Evolutionary conservation across 176 grass and related monocot genomes (phyloP), one percentile per base, ranked within the genome.

Genomic region (Oryza australiensis): DNA sequence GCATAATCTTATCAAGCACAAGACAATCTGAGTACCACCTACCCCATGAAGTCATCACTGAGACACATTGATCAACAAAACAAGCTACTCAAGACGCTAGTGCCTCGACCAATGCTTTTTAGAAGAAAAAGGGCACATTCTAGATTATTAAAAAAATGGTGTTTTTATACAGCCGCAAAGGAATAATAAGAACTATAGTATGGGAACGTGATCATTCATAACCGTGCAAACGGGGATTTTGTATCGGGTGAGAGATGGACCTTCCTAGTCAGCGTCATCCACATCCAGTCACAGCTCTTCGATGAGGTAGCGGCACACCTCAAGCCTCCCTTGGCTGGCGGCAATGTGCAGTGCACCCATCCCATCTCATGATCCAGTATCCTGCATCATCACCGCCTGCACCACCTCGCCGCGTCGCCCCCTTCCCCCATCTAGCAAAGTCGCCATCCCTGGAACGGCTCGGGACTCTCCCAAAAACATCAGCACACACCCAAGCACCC

Each of bases 281-380:
- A 85, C 65, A 4, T 85, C 74, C 27, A 85, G 0, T 12, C 51
- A 37, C 35, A 77, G 27, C 8, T 38, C 51, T 27, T 85, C 82
- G 3, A 85, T 65, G 33, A 85, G 74, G 82, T 85, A 62, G 82
- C 48, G 12, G 74, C 82, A 85, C 66, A 85, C 77, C 26, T 46
- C 35, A 26, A 69, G 8, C 26, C 23, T 77, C 49, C 74, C 74
- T 18, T 20, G 32, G 26, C 20, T 35, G 8, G 82, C 82, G 49
- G 82, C 82, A 11, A 85, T 26, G 65, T 85, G 82, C 74, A 77
- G 74, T 48, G 49, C 74, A 28, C 75, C 55, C 35, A 27, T 28
- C 9, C 83, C 83, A 33, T 63, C 33, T 8, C 16, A 8, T 0
- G 18, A 26, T 4, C 7, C 48, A 5, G 0, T 5, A 43, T 8